A percentile compares a stretch with the other conserved stretches of the same genome.
These are phyloP conservation scores for Diaporthe caulivora DNA, from an alignment of 2,329 filamentous ascomycete species.

Conservation along the genomic window DNA sequence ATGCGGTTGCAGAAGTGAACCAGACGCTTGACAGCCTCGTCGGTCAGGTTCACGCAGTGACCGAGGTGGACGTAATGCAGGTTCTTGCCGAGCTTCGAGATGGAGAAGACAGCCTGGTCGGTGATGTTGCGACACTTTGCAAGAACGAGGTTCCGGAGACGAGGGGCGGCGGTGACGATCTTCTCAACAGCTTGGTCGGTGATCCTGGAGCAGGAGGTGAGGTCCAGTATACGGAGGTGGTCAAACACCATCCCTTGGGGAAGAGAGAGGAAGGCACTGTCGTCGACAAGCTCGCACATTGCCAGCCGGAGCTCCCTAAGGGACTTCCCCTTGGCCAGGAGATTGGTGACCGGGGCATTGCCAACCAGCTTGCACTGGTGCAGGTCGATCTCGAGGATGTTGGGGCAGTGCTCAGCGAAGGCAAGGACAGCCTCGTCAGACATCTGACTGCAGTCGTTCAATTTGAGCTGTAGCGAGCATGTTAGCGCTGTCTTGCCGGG, in stretches of 20 bases:
- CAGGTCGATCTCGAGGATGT: conserved; percentile 96
- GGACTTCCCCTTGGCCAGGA: conserved; percentile 82
- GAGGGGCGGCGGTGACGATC: conserved; percentile 87
- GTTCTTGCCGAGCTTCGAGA: conserved; percentile 92
- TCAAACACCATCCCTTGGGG: conserved; percentile 80
- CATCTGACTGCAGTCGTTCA: conserved; percentile 91
- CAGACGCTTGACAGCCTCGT: conserved; percentile 85
- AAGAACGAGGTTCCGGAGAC: conserved; percentile 90
- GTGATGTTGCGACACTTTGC: conserved; percentile 96
- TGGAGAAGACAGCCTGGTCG: conserved; percentile 87
- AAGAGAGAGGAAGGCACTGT: conserved; percentile 87
- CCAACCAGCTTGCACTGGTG: conserved; percentile 86
- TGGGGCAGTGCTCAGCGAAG: conserved; percentile 88
- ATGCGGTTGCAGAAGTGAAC: conserved; percentile 92
- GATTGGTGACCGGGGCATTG: conserved; percentile 84
- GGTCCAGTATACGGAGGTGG: conserved; percentile 89
- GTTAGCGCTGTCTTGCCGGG: conserved; percentile 9
- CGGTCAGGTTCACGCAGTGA: conserved; percentile 92
- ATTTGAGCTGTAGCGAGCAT: conserved; percentile 75
- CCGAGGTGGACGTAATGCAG: conserved; percentile 96
- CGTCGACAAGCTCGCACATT: conserved; percentile 86
- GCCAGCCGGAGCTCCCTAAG: conserved; percentile 92
- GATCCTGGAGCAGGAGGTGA: conserved; percentile 88
- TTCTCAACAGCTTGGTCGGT: conserved; percentile 89
- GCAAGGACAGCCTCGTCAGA: conserved; percentile 85